Conservation (phyloP, 1,284 basidiomycete genomes). For the Taiwanofungus camphoratus region DNA sequence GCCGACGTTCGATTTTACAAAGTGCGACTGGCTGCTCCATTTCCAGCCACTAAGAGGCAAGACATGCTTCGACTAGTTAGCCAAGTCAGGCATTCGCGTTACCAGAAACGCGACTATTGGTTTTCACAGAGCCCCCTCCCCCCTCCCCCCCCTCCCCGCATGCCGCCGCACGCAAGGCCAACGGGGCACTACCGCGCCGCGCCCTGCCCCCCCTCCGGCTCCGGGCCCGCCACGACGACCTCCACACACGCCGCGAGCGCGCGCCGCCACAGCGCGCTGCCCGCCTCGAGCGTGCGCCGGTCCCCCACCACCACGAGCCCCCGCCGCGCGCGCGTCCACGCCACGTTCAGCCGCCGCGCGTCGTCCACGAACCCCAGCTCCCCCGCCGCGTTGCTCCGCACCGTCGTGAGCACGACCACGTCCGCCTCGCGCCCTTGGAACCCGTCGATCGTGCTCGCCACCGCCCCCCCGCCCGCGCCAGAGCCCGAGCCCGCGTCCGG, state of each 20-base stretch:
- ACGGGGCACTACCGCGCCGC: too few species aligned
- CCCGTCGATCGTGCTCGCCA: slow-evolving; percentile 59
- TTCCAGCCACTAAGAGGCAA: too few species aligned
- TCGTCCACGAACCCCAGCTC: slow-evolving; percentile 73
- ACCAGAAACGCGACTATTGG: too few species aligned
- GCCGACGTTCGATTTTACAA: too few species aligned
- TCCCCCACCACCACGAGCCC: slow-evolving; percentile 66
- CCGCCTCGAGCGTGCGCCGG: slow-evolving; percentile 43
- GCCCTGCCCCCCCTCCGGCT: too few species aligned
- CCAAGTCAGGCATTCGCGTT: too few species aligned
- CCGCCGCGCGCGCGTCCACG: slow-evolving; percentile 65
- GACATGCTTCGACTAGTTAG: too few species aligned
- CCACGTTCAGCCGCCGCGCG: slow-evolving; percentile 62
- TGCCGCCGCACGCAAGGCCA: too few species aligned
- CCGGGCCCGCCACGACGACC: slow-evolving; percentile 19
- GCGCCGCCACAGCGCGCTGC: slow-evolving; percentile 43
- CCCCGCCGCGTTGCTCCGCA: slow-evolving; percentile 52
- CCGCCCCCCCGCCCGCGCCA: slow-evolving; percentile 31
- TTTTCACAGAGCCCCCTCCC: too few species aligned
- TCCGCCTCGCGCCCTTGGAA: slow-evolving; percentile 77
- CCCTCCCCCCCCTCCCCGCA: too few species aligned
- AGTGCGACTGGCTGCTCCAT: too few species aligned
- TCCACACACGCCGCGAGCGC: slow-evolving; percentile 42
- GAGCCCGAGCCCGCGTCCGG: too few species aligned
- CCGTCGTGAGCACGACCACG: slow-evolving; percentile 66